Evolutionary conservation across 441 rosid genomes (phyloP).

Genomic region (Isatis lusitanica): DNA sequence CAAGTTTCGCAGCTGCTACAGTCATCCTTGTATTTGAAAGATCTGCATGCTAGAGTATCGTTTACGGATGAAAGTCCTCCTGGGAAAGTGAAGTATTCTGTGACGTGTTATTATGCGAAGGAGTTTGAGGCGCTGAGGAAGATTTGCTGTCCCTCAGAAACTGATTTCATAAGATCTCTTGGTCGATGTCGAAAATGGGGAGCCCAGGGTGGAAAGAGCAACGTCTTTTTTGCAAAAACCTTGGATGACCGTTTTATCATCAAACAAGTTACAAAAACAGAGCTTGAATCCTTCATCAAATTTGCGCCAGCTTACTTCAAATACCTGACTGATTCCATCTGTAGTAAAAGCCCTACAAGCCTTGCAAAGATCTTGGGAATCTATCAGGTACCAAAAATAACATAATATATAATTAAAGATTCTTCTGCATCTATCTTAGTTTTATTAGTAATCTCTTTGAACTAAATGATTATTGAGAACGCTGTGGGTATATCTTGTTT

Average conservation of each 20-base stretch:
- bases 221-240: conserved; percentile 77
- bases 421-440: neutral
- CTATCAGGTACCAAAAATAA: conserved; percentile 57
- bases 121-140: conserved; percentile 71
- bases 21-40: conserved; percentile 49
- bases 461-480: neutral
- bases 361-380: conserved; percentile 78
- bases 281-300: conserved; percentile 74
- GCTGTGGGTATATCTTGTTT: neutral
- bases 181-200: conserved; percentile 87
- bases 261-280: conserved; percentile 79
- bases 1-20: conserved; percentile 56
- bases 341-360: conserved; percentile 67
- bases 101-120: conserved; percentile 73
- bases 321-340: conserved; percentile 60
- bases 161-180: conserved; percentile 68
- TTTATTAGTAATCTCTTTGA: neutral
- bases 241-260: conserved; percentile 76
- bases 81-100: conserved; percentile 63
- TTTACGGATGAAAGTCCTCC: conserved; percentile 62
- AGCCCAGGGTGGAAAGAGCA: conserved; percentile 86
- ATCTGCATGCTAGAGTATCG: conserved; percentile 57
- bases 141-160: conserved; percentile 70
- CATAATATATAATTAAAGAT: neutral
- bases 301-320: conserved; percentile 69